A percentile compares a stretch with the other conserved stretches of the same genome.
Evolutionary conservation across 208 protist genomes (phyloP).

Genomic region (Trypanosoma mega): DNA sequence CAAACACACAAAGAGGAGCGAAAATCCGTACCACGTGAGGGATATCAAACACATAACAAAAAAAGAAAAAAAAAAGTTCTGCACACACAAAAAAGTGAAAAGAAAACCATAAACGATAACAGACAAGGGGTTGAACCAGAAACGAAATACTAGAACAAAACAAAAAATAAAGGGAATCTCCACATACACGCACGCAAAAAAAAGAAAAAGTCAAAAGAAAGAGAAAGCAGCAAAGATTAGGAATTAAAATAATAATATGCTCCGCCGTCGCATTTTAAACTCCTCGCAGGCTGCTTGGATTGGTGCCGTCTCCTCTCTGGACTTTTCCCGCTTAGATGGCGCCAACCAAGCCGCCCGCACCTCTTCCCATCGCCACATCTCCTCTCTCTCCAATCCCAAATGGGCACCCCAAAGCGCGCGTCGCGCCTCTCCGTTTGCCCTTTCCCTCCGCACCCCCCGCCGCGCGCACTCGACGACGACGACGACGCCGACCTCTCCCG

Average conservation of each 20-base stretch:
- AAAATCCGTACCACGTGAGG: too few species aligned
- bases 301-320: background rate
- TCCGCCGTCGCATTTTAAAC: slow-evolving; percentile 15
- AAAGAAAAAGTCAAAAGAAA: background rate
- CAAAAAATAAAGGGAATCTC: slow-evolving; percentile 2
- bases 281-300: background rate
- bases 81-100: too few species aligned
- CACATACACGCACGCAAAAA: slow-evolving; percentile 6
- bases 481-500: background rate
- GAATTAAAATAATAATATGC: background rate
- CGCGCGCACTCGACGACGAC: slow-evolving; percentile 12
- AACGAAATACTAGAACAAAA: background rate
- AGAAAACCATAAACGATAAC: too few species aligned
- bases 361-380: background rate
- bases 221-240: background rate
- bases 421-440: background rate
- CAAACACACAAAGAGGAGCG: too few species aligned
- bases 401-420: background rate
- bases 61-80: too few species aligned
- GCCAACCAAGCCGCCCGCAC: background rate
- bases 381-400: background rate
- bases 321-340: background rate
- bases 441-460: background rate
- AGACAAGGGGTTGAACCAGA: too few species aligned
- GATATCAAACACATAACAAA: too few species aligned